Percentiles rank a stretch among this genome's conserved stretches.
Evolutionary conservation across 1,139 yeast genomes (phyloP).

Genomic region (Diutina mesorugosa): DNA sequence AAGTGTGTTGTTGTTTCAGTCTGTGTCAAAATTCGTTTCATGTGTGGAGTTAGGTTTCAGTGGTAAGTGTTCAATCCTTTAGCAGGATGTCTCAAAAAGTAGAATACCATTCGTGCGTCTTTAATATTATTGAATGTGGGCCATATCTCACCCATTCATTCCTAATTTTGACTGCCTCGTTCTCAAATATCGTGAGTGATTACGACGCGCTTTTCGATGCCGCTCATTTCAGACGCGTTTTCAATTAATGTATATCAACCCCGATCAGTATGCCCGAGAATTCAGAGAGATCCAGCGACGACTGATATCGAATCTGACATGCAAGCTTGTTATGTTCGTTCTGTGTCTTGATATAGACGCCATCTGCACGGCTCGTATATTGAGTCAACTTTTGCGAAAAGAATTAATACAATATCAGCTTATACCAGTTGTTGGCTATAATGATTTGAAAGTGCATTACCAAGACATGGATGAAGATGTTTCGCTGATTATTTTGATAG

Average conservation of each 20-base stretch:
- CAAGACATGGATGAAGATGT: conserved; percentile 58
- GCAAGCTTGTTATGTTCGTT: conserved; percentile 78
- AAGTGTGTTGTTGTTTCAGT: too few species aligned
- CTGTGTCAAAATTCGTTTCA: too few species aligned
- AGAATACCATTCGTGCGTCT: too few species aligned
- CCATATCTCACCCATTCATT: too few species aligned
- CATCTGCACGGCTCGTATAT: conserved; percentile 73
- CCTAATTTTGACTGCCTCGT: too few species aligned
- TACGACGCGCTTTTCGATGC: neutral
- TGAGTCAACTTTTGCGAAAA: conserved; percentile 58
- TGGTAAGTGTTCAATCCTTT: too few species aligned
- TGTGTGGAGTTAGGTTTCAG: too few species aligned
- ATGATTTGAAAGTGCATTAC: conserved; percentile 60
- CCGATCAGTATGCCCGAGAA: conserved; percentile 44
- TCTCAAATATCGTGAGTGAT: too few species aligned
- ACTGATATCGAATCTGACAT: conserved; percentile 77
- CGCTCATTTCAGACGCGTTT: neutral
- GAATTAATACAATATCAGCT: conserved; percentile 81
- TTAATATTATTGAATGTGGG: too few species aligned
- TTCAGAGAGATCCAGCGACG: conserved; percentile 48
- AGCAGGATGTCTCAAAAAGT: too few species aligned
- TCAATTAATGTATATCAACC: conserved; percentile 45
- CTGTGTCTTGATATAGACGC: conserved; percentile 90
- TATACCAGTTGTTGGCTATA: conserved; percentile 89
- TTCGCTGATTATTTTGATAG: conserved; percentile 66